Evolutionary conservation across 2,329 filamentous ascomycete species (phyloP).

Genomic region (Gremmenia infestans): DNA sequence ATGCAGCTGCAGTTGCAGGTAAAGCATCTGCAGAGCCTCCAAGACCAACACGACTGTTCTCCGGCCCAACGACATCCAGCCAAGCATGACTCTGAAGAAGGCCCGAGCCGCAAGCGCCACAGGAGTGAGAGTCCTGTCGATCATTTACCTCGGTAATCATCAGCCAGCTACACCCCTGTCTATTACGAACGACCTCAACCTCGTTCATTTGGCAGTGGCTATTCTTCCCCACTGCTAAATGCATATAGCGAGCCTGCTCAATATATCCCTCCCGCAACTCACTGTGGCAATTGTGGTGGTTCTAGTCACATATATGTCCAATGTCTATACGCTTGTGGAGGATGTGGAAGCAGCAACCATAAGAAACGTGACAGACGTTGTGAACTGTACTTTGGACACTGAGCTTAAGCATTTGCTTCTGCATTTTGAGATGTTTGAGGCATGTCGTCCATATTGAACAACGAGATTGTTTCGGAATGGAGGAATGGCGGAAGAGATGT

Average conservation of each 20-base stretch:
- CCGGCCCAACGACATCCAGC: too few relatives aligned
- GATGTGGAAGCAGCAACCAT: not conserved
- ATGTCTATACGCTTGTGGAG: not conserved
- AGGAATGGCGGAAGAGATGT: too few relatives aligned
- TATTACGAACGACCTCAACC: not conserved
- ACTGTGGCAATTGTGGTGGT: not conserved
- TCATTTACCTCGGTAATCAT: not conserved
- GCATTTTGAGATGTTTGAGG: too few relatives aligned
- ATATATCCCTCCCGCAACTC: not conserved
- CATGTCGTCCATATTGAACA: too few relatives aligned
- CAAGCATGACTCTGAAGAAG: not conserved
- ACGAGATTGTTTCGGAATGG: too few relatives aligned
- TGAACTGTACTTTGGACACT: too few relatives aligned
- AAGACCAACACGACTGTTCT: too few relatives aligned
- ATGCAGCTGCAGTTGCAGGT: too few relatives aligned
- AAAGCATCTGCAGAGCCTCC: too few relatives aligned
- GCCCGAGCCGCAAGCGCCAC: not conserved
- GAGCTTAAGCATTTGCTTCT: too few relatives aligned
- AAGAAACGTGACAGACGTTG: not conserved
- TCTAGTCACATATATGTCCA: not conserved
- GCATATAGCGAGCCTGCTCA: not conserved
- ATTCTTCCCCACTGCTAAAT: not conserved
- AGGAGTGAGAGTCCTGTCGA: not conserved
- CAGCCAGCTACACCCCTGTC: not conserved
- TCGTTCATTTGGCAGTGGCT: not conserved